Conservation (phyloP, 2,329 filamentous ascomycete genomes). For the Fusarium begoniae region DNA sequence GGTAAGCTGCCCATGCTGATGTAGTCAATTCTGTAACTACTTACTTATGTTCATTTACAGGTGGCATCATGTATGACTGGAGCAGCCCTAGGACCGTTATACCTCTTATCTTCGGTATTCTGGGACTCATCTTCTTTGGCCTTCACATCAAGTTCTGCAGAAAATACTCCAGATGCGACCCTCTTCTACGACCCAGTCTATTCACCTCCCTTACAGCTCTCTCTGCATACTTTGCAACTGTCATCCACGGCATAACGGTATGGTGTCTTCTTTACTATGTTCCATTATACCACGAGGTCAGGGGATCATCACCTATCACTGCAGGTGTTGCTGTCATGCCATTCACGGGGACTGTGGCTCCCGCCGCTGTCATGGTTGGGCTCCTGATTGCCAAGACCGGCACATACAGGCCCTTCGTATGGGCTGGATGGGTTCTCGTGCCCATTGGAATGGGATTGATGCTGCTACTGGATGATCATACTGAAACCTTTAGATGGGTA, state of each 20-base stretch:
- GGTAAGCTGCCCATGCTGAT: slow-evolving; percentile 10
- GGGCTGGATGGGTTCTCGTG: slow-evolving; percentile 68
- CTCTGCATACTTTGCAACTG: slow-evolving; percentile 37
- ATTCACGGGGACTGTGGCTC: slow-evolving; percentile 69
- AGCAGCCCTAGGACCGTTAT: slow-evolving; percentile 68
- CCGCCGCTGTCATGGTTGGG: slow-evolving; percentile 65
- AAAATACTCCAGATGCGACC: slow-evolving; percentile 35
- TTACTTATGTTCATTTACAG: slow-evolving; percentile 42
- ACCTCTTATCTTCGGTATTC: slow-evolving; percentile 65
- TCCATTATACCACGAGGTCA: slow-evolving; percentile 35
- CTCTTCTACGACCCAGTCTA: slow-evolving; percentile 35
- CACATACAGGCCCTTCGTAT: slow-evolving; percentile 68
- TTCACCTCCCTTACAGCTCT: slow-evolving; percentile 36
- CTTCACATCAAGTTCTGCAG: slow-evolving; percentile 33
- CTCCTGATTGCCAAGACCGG: slow-evolving; percentile 65
- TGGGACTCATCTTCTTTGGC: slow-evolving; percentile 46
- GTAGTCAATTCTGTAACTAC: not conserved
- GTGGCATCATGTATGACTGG: slow-evolving; percentile 73
- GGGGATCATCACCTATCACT: slow-evolving; percentile 32
- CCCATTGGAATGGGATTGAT: slow-evolving; percentile 68
- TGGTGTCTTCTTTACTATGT: slow-evolving; percentile 38
- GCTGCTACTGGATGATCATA: slow-evolving; percentile 57
- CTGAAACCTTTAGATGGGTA: slow-evolving; percentile 65
- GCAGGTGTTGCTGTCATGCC: slow-evolving; percentile 64
- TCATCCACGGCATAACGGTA: slow-evolving; percentile 35